Evolutionary conservation across 164 flowering plant genomes (phyloP), one percentile per base, ranked within the genome.

Genomic region (Vitis cinerea): DNA sequence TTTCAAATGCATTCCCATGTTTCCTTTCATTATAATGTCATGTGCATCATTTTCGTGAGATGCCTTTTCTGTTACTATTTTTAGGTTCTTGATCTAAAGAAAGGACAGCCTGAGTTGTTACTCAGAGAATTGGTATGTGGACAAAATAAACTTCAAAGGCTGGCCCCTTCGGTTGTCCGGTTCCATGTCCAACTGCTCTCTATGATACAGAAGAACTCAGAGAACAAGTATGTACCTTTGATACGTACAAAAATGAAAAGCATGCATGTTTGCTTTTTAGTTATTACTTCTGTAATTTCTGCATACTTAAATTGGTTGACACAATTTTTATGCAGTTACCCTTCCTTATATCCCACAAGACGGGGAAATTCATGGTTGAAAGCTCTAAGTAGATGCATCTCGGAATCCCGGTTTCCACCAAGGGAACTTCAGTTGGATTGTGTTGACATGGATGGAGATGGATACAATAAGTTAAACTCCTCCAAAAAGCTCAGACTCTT

Each of bases 61-160:
- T 15, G 27, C 17, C 9, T 59, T 66, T 44, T 3, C 47, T 50
- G 31, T 17, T 66, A 37, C 44, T 3, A 44, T 54, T 19, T 52
- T 11, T 67, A 75, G 78, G 78, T 71, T 53, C 65, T 75, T 27
- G 50, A 72, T 67, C 19, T 75, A 56, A 67, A 23, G 61, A 48
- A 67, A 63, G 78, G 68, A 50, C 64, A 67, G 50, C 61, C 78
- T 27, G 71, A 75, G 53, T 37, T n/a, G 9, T 10, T 75, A 37
- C 78, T 75, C 59, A 51, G 51, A 57, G 78, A 75, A 66, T 23
- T 75, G 50, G 59, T 56, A 23, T 52, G 51, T 14, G 63, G 72
- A 23, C 65, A 48, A 52, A 59, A 31, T 67, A n/a, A 65, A 63
- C 59, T 17, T 3, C 48, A 65, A 50, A 56, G 8, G 59, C 47